phyloP scores from a whole-genome alignment of 345 rosid genomes.

The Cardamine chenopodiifolia region DNA sequence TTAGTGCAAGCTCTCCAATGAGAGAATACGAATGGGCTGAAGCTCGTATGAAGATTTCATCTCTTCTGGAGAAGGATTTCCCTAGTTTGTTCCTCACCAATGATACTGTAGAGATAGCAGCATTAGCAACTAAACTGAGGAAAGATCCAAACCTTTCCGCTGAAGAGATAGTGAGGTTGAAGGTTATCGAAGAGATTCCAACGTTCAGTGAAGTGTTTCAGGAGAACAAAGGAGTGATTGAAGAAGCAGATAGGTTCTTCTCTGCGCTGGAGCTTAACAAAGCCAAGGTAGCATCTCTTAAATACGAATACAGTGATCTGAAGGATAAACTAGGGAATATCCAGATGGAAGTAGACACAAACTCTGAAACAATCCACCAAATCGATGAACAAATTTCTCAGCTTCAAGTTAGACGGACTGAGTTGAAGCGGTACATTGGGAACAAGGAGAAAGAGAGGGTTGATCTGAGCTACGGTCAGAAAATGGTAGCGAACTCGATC shows the following conservation, averaged over 20 bases:
- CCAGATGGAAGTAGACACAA: conserved; percentile 55
- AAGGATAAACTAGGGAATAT: conserved; percentile 54
- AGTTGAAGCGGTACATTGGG: conserved; percentile 48
- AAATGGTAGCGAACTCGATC: conserved; percentile 55
- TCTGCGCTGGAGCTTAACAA: conserved; percentile 55
- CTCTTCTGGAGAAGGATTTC: conserved; percentile 58
- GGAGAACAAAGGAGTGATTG: conserved; percentile 55
- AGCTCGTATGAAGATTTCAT: conserved; percentile 58
- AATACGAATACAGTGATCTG: conserved; percentile 58
- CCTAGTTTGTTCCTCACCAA: conserved; percentile 52
- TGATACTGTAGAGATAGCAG: conserved; percentile 50
- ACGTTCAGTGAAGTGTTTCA: conserved; percentile 56
- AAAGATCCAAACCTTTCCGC: conserved; percentile 61
- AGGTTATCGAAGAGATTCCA: conserved; percentile 69
- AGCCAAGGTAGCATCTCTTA: conserved; percentile 58
- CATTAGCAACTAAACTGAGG: conserved; percentile 57
- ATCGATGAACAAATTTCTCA: conserved; percentile 61
- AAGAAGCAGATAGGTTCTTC: conserved; percentile 54
- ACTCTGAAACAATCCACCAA: conserved; percentile 47
- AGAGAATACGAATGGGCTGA: conserved; percentile 58
- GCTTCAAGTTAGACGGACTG: conserved; percentile 53
- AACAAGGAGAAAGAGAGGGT: conserved; percentile 49
- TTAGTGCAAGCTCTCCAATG: conserved; percentile 31
- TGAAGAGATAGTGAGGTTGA: conserved; percentile 67
- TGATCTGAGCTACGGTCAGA: conserved; percentile 51